Evolutionary conservation across 2,329 filamentous ascomycete species (phyloP).

Genomic region (Ceratocystis lukuohia): DNA sequence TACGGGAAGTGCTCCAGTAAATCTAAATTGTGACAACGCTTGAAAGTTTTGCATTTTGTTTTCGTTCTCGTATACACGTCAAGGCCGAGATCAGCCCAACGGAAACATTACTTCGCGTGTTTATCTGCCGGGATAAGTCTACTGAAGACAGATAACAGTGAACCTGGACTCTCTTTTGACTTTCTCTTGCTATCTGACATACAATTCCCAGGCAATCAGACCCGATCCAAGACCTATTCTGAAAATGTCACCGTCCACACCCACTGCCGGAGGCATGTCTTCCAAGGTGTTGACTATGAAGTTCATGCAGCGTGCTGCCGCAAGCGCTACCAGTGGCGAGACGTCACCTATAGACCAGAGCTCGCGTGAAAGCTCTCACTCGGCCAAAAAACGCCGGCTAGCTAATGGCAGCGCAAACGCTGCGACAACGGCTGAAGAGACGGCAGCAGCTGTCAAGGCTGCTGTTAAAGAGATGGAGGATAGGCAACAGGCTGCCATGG

Average conservation of each 20-base stretch:
- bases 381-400: constrained; percentile 50
- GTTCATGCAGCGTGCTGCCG: constrained; percentile 84
- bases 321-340: constrained; percentile 31
- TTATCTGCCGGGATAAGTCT: not conserved
- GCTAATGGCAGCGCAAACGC: constrained; percentile 27
- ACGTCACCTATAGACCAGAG: constrained; percentile 24
- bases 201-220: not conserved
- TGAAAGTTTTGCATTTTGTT: not conserved
- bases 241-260: constrained; percentile 38
- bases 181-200: not conserved
- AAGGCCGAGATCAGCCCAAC: not conserved
- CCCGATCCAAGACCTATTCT: not conserved
- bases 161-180: not conserved
- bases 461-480: constrained; percentile 54
- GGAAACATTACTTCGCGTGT: not conserved
- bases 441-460: constrained; percentile 43
- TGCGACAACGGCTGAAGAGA: constrained; percentile 12
- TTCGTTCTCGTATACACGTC: not conserved
- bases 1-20: not conserved
- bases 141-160: not conserved
- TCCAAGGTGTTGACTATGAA: constrained; percentile 87
- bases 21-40: not conserved
- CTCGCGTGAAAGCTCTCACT: constrained; percentile 35
- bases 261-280: constrained; percentile 54
- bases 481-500: constrained; percentile 47